phyloP scores from a whole-genome alignment of 495 filamentous ascomycete species.

The Tuber brumale region DNA sequence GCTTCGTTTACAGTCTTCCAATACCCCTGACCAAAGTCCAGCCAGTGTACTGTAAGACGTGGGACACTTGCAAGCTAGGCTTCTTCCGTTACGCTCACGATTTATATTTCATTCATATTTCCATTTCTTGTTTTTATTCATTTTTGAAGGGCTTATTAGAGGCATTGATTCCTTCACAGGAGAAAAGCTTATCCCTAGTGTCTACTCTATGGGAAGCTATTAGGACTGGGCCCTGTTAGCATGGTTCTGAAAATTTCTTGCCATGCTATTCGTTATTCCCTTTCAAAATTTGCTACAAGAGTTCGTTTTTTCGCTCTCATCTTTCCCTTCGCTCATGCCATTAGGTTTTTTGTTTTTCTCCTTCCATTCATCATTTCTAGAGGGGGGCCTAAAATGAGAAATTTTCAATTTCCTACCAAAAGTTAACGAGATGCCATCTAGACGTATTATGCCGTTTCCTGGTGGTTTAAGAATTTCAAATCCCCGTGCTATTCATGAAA shows the following conservation, averaged over 20 bases:
- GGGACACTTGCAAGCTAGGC: not conserved
- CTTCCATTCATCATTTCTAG: not conserved
- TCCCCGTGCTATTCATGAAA: not conserved
- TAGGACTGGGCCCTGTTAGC: not conserved
- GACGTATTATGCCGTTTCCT: not conserved
- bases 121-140: not conserved
- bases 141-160: not conserved
- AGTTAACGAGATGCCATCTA: not conserved
- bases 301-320: not conserved
- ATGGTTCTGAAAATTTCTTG: not conserved
- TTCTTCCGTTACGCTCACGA: not conserved
- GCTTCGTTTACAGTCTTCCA: not conserved
- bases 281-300: not conserved
- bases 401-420: not conserved
- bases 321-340: not conserved
- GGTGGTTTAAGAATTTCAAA: not conserved
- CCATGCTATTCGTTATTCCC: not conserved
- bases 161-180: not conserved
- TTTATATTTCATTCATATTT: not conserved
- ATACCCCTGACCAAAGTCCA: not conserved
- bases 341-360: not conserved
- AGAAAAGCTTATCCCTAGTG: not conserved
- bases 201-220: not conserved
- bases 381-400: not conserved
- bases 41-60: not conserved